Conservation (phyloP, 108 stramenopile genomes). For the Discostella pseudostelligera region DNA sequence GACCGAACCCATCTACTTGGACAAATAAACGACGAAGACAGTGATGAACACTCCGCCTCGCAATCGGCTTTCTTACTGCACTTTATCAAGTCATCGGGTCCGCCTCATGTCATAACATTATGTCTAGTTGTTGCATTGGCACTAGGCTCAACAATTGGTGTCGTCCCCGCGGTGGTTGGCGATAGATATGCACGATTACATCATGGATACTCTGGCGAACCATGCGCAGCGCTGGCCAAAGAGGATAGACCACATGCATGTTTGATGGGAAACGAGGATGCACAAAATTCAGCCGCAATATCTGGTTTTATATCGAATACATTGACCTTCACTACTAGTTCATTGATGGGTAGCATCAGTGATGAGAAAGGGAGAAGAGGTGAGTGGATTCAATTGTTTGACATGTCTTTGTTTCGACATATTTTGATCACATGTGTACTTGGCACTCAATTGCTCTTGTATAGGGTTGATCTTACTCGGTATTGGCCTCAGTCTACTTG, state of each 20-base stretch:
- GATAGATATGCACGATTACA: constrained; percentile 77
- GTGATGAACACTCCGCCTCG: neutral
- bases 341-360: constrained; percentile 77
- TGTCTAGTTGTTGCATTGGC: constrained; percentile 69
- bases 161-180: constrained; percentile 61
- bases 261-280: constrained; percentile 66
- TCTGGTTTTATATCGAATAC: constrained; percentile 59
- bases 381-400: constrained; percentile 18
- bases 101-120: constrained; percentile 71
- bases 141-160: constrained; percentile 58
- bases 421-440: neutral
- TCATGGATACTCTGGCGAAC: constrained; percentile 55
- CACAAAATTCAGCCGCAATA: constrained; percentile 64
- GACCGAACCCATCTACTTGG: constrained; percentile 11
- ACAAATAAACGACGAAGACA: neutral
- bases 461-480: constrained; percentile 59
- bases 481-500: constrained; percentile 48
- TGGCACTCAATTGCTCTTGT: neutral
- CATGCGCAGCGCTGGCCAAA: constrained; percentile 39
- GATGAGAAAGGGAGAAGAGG: constrained; percentile 74
- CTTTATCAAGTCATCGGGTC: constrained; percentile 58
- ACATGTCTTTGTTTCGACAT: neutral
- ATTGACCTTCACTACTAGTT: constrained; percentile 70
- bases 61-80: constrained; percentile 32
- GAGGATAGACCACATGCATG: constrained; percentile 61